These are phyloP conservation scores for Bolboschoenoplectus hybrid DNA, from an alignment of 202 grass and related monocot genomes.

Conservation along the genomic window DNA sequence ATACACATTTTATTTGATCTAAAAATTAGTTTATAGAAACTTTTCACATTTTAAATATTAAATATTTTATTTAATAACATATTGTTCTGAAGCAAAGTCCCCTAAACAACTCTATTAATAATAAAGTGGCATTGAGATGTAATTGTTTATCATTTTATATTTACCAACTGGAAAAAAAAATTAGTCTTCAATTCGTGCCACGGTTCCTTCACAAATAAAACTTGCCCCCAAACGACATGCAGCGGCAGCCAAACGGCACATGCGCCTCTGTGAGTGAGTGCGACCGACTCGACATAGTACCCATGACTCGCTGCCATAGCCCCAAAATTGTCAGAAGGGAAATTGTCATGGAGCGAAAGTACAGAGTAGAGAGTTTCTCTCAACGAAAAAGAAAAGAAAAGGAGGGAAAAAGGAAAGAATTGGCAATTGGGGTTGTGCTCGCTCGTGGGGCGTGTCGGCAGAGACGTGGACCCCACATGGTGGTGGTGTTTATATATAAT, in stretches of 20 bases:
- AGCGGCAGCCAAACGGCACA: not conserved
- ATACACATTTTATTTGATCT: no score
- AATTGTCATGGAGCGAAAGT: not conserved
- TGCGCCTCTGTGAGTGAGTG: not conserved
- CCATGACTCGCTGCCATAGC: not conserved
- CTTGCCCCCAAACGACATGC: not conserved
- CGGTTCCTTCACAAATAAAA: no score
- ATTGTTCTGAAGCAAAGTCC: no score
- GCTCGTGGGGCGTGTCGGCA: constrained; percentile 5
- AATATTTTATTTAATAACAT: no score
- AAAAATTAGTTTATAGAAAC: no score
- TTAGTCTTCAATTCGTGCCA: no score
- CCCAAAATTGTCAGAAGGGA: not conserved
- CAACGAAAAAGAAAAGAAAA: not conserved
- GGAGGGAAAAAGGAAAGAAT: not conserved
- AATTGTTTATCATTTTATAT: no score
- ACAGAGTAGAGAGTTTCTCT: not conserved
- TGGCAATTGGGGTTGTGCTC: not conserved
- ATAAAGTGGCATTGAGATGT: no score
- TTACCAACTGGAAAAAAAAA: no score
- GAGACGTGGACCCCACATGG: not conserved
- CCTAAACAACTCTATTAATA: no score
- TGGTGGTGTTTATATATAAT: not conserved
- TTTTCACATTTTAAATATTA: no score
- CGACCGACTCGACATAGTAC: not conserved